Conservation (phyloP, 352 stramenopile species). For the Pythium pyrilobum region DNA sequence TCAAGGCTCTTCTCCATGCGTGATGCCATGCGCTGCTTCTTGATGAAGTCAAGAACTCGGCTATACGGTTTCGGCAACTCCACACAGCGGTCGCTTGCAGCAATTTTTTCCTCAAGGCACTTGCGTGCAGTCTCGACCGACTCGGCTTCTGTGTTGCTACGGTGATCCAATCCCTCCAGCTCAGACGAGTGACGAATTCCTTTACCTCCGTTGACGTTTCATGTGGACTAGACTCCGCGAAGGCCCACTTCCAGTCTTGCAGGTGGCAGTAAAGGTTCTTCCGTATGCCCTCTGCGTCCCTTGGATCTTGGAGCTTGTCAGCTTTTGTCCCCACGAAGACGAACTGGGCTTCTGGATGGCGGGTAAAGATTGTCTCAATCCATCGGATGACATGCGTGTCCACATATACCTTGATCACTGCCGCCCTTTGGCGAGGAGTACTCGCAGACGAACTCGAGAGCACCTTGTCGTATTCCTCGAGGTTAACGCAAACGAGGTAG, state of each 20-base stretch:
- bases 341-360: slow-evolving; percentile 8
- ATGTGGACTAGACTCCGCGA: too few relatives aligned
- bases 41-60: not conserved
- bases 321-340: slow-evolving; percentile 7
- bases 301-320: not conserved
- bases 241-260: not conserved
- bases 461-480: not conserved
- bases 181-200: not conserved
- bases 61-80: not conserved
- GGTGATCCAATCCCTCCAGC: not conserved
- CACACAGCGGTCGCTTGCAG: not conserved
- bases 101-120: not conserved
- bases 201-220: too few relatives aligned
- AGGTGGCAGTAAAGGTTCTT: not conserved
- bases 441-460: not conserved
- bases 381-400: not conserved
- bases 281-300: not conserved
- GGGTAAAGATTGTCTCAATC: not conserved
- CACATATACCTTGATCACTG: not conserved
- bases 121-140: not conserved
- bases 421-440: not conserved
- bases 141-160: not conserved
- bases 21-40: not conserved
- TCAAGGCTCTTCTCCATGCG: not conserved
- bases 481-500: slow-evolving; percentile 2